Base-by-base conservation (phyloP, 306 rosid genomes). In the Parietaria judaica region DNA sequence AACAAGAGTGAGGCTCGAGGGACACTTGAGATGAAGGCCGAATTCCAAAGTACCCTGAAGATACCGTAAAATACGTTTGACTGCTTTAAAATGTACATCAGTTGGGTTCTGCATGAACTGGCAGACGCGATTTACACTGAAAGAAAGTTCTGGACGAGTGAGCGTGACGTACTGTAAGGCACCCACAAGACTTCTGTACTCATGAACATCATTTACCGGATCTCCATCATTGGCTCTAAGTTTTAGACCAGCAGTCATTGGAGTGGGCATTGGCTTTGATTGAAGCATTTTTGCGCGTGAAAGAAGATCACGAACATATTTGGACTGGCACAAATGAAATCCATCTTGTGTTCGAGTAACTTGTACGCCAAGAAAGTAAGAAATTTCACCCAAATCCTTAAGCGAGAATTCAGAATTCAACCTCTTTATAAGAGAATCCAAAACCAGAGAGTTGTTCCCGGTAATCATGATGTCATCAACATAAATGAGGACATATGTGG, bases 401-500 rank as follows among this genome's bases (percentile, higher is more conserved):
- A 60, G 37, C 3, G 65, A 6, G 36, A 60, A 60, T 0, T 6
- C 6, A 14, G 35, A 5, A 11, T 41, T 9, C 3, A 41, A 36
- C 1, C 3, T 5, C 4, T 3, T 2, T 4, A 45, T 60, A 0
- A 60, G 36, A n/a, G 35, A 16, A 1, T 41, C 12, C 11, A 36
- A 3, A 3, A 3, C 17, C 35, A 6, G 49, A 15, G 47, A 13
- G 13, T 49, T 49, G 8, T 36, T 41, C 12, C 50, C 36, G 2
- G 49, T 60, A 10, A 60, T 14, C 1, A 60, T 0, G 23, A 60
- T 60, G 43, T 60, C 64, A 44, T 60, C 51, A 3, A 60, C 64
- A 41, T 60, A 60, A 8, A 60, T 46, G 2, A 58, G 53, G 15
- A 49, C 5, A 49, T 49, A 49, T n/a, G 13, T 13, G 50, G 3